A percentile compares a stretch with the other conserved stretches of the same genome.
phyloP scores from a whole-genome alignment of 2,329 filamentous ascomycete genomes.

The Fusarium multiceps region DNA sequence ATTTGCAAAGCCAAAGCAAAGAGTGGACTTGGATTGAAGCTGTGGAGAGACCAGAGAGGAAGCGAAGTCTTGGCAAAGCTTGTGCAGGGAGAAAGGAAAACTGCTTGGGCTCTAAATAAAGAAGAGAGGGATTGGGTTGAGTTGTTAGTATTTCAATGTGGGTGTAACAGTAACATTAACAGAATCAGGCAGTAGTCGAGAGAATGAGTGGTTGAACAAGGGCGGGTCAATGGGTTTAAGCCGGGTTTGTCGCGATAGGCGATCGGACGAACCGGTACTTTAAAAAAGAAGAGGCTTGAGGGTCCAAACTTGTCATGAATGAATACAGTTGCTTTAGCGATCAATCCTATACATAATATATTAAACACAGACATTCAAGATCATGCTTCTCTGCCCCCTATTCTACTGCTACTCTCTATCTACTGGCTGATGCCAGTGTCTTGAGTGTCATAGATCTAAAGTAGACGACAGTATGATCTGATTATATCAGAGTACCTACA shows the following conservation, averaged over 20 bases:
- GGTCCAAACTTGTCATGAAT: not conserved
- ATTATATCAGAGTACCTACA: not conserved
- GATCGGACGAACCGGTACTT: constrained; percentile 26
- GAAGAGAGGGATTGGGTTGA: not conserved
- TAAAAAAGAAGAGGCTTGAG: not conserved
- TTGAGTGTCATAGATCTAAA: not conserved
- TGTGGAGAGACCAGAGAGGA: constrained; percentile 15
- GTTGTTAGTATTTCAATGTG: constrained; percentile 2
- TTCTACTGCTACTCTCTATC: not conserved
- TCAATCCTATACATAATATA: rapidly evolving
- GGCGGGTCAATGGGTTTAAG: constrained; percentile 11
- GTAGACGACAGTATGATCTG: not conserved
- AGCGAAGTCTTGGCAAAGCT: constrained; percentile 32
- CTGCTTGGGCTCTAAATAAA: not conserved
- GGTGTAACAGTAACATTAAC: constrained; percentile 4
- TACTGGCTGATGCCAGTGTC: not conserved
- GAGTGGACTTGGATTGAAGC: not conserved
- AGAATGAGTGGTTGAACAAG: not conserved
- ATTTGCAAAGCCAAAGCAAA: constrained; percentile 14
- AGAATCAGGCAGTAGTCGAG: not conserved
- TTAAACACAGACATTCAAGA: not conserved
- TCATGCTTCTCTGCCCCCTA: not conserved
- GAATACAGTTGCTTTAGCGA: not conserved
- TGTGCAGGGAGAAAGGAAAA: not conserved
- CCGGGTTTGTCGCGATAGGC: constrained; percentile 32